Percentiles rank a stretch among this genome's conserved stretches.
phyloP scores from a whole-genome alignment of 73 alveolate genomes.

The Tetrahymena malaccensis region DNA sequence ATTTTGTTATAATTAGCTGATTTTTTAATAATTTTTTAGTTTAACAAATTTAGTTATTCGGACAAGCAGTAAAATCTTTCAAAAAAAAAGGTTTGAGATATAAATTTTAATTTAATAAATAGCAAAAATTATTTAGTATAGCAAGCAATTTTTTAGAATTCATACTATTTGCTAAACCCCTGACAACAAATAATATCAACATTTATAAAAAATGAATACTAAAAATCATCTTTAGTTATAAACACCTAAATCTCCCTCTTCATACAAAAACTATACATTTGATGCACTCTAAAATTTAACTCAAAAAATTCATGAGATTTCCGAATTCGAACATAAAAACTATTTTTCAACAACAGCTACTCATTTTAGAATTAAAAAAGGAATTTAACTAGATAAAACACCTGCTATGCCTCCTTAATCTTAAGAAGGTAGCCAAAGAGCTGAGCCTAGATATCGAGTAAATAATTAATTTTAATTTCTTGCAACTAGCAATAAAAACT shows the following conservation, averaged over 20 bases:
- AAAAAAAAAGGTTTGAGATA: neutral
- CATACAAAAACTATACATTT: neutral
- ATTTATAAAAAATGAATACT: neutral
- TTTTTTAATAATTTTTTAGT: neutral
- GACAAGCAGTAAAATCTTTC: neutral
- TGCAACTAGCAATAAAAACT: too few species aligned
- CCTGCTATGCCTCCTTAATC: neutral
- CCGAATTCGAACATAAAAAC: neutral
- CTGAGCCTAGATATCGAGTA: neutral
- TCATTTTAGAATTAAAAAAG: neutral
- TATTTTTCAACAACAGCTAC: neutral
- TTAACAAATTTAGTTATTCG: neutral
- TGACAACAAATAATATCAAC: neutral
- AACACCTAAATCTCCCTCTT: neutral
- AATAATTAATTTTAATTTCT: neutral
- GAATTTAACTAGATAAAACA: neutral
- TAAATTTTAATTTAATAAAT: too few species aligned
- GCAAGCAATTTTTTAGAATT: neutral
- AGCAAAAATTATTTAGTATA: neutral
- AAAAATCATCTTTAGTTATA: neutral
- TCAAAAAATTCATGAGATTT: neutral
- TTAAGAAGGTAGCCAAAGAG: neutral
- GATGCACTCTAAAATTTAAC: neutral
- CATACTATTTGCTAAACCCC: neutral
- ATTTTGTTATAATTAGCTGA: neutral